These are phyloP conservation scores for Eremothecium cymbalariae DNA, from an alignment of 1,139 yeast species.

Conservation along the genomic window DNA sequence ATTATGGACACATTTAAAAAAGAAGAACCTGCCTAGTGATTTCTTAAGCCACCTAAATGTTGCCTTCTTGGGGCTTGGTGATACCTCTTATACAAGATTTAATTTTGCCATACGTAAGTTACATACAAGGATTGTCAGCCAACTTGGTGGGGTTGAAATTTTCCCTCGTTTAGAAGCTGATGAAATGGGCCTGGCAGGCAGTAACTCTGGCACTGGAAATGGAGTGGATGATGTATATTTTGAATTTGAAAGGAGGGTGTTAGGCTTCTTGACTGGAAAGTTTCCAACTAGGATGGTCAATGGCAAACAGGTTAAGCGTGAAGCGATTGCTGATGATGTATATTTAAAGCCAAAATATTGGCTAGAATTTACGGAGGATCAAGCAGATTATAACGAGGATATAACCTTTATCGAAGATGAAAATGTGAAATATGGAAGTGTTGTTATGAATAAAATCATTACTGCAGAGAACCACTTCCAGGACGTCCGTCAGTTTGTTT, in stretches of 20 bases:
- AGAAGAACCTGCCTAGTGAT: conserved; percentile 56
- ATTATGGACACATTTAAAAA: conserved; percentile 67
- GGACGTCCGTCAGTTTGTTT: conserved; percentile 65
- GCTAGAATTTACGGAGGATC: conserved; percentile 13
- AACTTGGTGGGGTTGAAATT: conserved; percentile 72
- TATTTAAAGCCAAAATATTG: conserved; percentile 26
- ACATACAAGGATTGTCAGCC: conserved; percentile 59
- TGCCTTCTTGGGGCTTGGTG: conserved; percentile 89
- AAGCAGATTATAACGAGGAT: neutral
- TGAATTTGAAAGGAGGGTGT: conserved; percentile 59
- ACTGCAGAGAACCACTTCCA: conserved; percentile 75
- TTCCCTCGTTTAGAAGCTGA: conserved; percentile 80
- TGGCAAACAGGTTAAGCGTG: conserved; percentile 19
- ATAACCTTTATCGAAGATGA: conserved; percentile 19
- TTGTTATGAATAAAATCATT: conserved; percentile 47
- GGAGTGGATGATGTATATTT: conserved; percentile 73
- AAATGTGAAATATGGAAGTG: conserved; percentile 35
- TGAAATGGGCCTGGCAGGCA: conserved; percentile 45
- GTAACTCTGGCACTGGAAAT: conserved; percentile 44
- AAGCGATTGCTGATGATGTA: conserved; percentile 18
- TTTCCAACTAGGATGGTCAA: conserved; percentile 33
- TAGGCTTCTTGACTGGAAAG: conserved; percentile 36
- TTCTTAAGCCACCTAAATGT: conserved; percentile 55
- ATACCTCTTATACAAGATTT: conserved; percentile 79
- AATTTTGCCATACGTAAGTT: conserved; percentile 80